Evolutionary conservation across 495 filamentous ascomycete species (phyloP).

Genomic region (Penicillium pulvis): DNA sequence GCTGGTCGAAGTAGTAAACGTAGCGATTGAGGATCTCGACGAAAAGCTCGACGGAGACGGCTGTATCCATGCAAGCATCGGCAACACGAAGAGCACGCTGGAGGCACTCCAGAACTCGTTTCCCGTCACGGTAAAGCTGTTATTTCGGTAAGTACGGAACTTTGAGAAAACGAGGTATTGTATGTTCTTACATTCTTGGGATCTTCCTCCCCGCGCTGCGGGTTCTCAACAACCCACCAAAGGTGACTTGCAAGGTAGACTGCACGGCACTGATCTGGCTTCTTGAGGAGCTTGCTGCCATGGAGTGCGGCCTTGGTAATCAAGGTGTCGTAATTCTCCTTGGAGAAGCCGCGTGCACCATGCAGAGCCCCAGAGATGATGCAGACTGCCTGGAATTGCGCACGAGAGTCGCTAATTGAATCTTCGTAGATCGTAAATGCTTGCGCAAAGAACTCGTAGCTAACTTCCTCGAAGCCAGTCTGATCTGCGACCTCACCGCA

Average conservation of each 20-base stretch:
- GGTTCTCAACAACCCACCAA: constrained; percentile 95
- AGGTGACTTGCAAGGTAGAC: constrained; percentile 95
- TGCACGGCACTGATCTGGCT: constrained; percentile 95
- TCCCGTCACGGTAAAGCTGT: constrained; percentile 94
- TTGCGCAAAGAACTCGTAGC: constrained; percentile 98
- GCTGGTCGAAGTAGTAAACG: constrained; percentile 98
- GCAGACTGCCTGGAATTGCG: constrained; percentile 97
- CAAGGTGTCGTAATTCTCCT: constrained; percentile 97
- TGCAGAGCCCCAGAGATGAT: constrained; percentile 89
- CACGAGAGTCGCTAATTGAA: constrained; percentile 88
- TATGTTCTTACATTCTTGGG: constrained; percentile 69
- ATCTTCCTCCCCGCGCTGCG: constrained; percentile 79
- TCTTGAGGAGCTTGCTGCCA: constrained; percentile 95
- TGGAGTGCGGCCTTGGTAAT: constrained; percentile 97
- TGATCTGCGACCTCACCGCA: constrained; percentile 94
- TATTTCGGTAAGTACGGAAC: constrained; percentile 6
- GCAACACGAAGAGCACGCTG: constrained; percentile 94
- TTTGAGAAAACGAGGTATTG: constrained; percentile 4
- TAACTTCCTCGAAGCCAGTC: constrained; percentile 89
- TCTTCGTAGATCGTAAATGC: constrained; percentile 99
- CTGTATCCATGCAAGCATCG: constrained; percentile 99
- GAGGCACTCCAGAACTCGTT: constrained; percentile 92
- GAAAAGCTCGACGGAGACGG: constrained; percentile 94
- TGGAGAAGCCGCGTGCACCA: constrained; percentile 80
- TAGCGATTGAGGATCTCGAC: constrained; percentile 98